Evolutionary conservation across 73 alveolate species (phyloP).

Genomic region (Paramecium pentaurelia): DNA sequence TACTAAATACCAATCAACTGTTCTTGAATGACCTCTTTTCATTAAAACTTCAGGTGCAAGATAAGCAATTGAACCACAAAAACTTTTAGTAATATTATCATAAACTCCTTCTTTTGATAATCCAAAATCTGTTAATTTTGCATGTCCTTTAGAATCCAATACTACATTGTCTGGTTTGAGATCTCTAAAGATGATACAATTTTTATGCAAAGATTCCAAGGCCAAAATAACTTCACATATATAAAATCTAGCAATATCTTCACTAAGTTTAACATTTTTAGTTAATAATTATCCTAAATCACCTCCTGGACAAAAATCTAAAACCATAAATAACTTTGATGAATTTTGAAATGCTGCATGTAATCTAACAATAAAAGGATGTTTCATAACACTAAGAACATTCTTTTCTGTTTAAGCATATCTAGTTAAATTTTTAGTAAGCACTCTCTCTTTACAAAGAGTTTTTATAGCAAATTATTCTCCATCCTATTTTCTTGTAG

Average conservation of each 20-base stretch:
- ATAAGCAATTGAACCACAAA: slow-evolving; percentile 94
- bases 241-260: slow-evolving; percentile 85
- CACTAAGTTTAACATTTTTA: slow-evolving; percentile 70
- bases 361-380: slow-evolving; percentile 79
- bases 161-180: slow-evolving; percentile 97
- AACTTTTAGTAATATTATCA: slow-evolving; percentile 78
- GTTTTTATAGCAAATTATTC: slow-evolving; percentile 65
- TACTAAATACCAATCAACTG: slow-evolving; percentile 94
- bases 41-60: slow-evolving; percentile 89
- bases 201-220: slow-evolving; percentile 87
- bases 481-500: neutral
- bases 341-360: slow-evolving; percentile 82
- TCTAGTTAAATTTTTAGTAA: slow-evolving; percentile 68
- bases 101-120: slow-evolving; percentile 96
- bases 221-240: slow-evolving; percentile 91
- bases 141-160: slow-evolving; percentile 92
- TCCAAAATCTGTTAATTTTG: slow-evolving; percentile 96
- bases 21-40: slow-evolving; percentile 82
- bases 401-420: slow-evolving; percentile 83
- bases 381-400: slow-evolving; percentile 70
- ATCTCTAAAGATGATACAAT: slow-evolving; percentile 94
- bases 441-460: slow-evolving; percentile 65
- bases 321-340: slow-evolving; percentile 76
- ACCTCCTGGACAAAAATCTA: slow-evolving; percentile 88
- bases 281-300: slow-evolving; percentile 68